A percentile compares a stretch with the other conserved stretches of the same genome.
Conservation (phyloP, 768 basidiomycete genomes). For the Hypholoma fasciculare region DNA sequence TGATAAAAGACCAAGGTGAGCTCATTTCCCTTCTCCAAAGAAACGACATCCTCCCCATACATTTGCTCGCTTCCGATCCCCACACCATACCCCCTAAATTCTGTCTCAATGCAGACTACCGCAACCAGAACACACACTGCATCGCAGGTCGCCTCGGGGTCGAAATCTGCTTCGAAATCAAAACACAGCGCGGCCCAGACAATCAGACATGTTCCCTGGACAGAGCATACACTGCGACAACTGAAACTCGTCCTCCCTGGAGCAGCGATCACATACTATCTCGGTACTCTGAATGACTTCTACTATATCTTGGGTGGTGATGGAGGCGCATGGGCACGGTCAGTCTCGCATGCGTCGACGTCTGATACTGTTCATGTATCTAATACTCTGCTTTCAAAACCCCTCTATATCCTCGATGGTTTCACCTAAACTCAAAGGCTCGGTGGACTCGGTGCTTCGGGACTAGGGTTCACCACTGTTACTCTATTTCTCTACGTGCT, state of each 20-base stretch:
- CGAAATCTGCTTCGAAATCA: background rate
- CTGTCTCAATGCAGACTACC: background rate
- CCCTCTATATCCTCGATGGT: background rate
- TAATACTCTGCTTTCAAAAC: slow-evolving; percentile 5
- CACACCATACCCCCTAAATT: background rate
- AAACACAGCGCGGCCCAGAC: slow-evolving; percentile 1
- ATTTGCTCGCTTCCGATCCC: background rate
- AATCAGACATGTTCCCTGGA: slow-evolving; percentile 27
- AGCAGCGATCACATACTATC: slow-evolving; percentile 57
- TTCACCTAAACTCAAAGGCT: slow-evolving; percentile 17
- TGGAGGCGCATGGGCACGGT: slow-evolving; percentile 55
- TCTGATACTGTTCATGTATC: background rate
- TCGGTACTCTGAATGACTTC: slow-evolving; percentile 56
- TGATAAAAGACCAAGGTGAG: slow-evolving; percentile 4
- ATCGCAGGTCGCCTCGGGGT: background rate
- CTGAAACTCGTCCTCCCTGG: slow-evolving; percentile 81
- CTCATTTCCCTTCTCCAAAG: background rate
- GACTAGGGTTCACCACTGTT: slow-evolving; percentile 60
- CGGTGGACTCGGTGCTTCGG: slow-evolving; percentile 52
- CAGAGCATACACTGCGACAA: slow-evolving; percentile 59
- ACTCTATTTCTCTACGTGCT: slow-evolving; percentile 73
- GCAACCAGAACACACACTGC: background rate
- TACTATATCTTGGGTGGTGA: slow-evolving; percentile 38
- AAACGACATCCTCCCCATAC: slow-evolving; percentile 3
- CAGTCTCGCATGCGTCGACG: slow-evolving; percentile 22